A percentile compares a stretch with the other conserved stretches of the same genome.
Conservation (phyloP, 2,329 filamentous ascomycete genomes). For the Colletotrichum cuscutae region DNA sequence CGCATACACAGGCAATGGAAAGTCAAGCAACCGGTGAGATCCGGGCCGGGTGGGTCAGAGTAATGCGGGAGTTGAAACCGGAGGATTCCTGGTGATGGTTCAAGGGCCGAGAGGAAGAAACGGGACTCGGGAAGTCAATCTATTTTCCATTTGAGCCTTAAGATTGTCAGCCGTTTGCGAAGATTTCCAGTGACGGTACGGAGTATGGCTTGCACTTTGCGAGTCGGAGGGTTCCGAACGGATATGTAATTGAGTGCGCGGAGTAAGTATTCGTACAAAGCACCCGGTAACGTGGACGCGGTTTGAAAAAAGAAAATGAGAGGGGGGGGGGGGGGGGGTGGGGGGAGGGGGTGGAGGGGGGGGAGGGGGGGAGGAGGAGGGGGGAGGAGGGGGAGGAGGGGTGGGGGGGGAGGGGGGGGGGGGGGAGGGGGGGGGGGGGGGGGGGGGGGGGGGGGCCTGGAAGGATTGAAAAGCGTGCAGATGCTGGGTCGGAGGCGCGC, state of each 20-base stretch:
- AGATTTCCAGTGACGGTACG: not conserved
- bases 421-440: too few relatives aligned
- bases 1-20: too few relatives aligned
- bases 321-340: not conserved
- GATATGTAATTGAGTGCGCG: too few relatives aligned
- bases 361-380: too few relatives aligned
- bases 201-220: not conserved
- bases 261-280: not conserved
- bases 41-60: not conserved
- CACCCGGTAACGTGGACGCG: conserved; percentile 5
- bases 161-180: not conserved
- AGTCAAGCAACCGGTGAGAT: not conserved
- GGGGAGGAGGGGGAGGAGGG: too few relatives aligned
- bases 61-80: not conserved
- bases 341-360: too few relatives aligned
- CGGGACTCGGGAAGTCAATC: not conserved
- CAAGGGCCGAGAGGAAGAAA: not conserved
- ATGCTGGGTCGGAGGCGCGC: not conserved
- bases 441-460: not conserved
- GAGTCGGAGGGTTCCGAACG: not conserved
- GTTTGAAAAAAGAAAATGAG: not conserved
- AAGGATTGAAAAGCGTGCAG: conserved; percentile 5
- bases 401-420: too few relatives aligned
- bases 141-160: not conserved
- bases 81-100: not conserved